Base-by-base conservation (phyloP, 2,329 filamentous ascomycete species). In the Davidsoniella australis region DNA sequence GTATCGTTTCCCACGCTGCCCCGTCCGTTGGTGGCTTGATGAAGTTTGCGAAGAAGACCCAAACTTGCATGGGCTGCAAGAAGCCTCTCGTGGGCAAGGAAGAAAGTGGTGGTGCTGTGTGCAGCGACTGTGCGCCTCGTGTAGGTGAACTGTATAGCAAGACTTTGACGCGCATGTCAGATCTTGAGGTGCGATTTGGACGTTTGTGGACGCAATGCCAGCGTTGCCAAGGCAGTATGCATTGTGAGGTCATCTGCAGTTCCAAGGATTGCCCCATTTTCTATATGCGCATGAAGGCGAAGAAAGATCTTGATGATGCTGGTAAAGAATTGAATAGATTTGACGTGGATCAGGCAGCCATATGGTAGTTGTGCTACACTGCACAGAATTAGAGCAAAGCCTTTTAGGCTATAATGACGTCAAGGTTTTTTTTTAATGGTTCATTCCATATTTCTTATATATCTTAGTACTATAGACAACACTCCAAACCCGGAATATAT, bases 201-300 rank as follows among this genome's bases (percentile, higher is more conserved):
- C 72, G 91, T 46, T 71, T 98, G 47, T 98, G 91, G 91, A 98
- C 91, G 45, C 91, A 98, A 65, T 98, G 91, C 63, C 91, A 98
- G 68, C 74, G 91, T 40, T 98, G 91, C 63, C 91, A 98, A 68
- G 91, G 88, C 49, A 95, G 87, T 68, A 83, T 98, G 75, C 91
- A 98, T 67, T 91, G 86, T 63, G 91, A 98, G 64, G 93, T 98
- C 49, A 96, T 98, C 57, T 98, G 91, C 69, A 88, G 82, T 55
- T 89, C 82, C 62, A 84, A 87, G 63, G 91, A 98, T 68, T 98
- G 91, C 62, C 91, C 91, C 1, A 98, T 98, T 60, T 98, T 98
- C 65, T 98, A 98, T 64, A 98, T 98, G 91, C 80, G 91, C 4
- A 98, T 98, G 91, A 98, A 98, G 73, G 89, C 89, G 29, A 94